Conservation (phyloP, 305 asterid species). For the Solanum hybrid region DNA sequence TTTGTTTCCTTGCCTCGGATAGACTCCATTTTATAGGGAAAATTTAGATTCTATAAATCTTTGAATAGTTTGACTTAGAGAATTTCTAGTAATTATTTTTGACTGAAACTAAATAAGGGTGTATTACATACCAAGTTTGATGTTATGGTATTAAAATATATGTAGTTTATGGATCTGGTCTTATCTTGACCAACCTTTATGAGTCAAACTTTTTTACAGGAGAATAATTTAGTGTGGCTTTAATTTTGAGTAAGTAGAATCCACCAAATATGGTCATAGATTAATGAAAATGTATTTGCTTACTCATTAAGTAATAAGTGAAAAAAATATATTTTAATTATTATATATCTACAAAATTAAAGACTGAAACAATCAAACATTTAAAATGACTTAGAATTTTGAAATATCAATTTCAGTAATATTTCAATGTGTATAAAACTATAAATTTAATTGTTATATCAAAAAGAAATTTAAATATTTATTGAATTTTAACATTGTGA, state of each 20-base stretch:
- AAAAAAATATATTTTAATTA: no score
- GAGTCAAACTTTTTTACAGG: neutral
- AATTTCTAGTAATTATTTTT: neutral
- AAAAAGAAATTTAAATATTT: rapidly evolving
- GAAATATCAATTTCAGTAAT: neutral
- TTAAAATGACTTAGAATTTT: neutral
- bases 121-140: neutral
- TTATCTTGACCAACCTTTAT: neutral
- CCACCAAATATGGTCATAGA: neutral
- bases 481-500: neutral
- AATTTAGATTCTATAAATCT: neutral
- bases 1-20: neutral
- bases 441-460: neutral
- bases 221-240: neutral
- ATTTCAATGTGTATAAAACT: neutral
- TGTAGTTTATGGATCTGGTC: neutral
- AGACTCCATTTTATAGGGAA: neutral
- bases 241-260: neutral
- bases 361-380: neutral
- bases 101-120: neutral
- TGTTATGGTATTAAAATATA: neutral
- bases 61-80: neutral
- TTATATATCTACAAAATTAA: neutral
- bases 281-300: neutral
- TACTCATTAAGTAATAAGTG: neutral